Evolutionary conservation across 2,329 filamentous ascomycete genomes (phyloP).

Genomic region (Trichoderma sp.): DNA sequence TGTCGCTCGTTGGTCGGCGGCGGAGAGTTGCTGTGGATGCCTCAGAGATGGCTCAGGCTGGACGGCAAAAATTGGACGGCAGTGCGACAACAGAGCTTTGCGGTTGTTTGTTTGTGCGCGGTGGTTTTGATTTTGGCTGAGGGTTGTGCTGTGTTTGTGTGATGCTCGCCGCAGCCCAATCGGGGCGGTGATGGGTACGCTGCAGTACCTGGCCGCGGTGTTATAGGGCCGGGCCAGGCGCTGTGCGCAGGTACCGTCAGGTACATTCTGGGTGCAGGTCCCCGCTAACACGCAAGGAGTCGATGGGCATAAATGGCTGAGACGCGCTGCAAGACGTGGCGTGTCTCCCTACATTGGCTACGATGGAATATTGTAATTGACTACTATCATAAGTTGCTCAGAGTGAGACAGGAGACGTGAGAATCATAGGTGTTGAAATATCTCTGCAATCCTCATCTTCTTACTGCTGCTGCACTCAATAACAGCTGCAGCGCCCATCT

Average conservation of each 20-base stretch:
- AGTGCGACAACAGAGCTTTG: slow-evolving; percentile 13
- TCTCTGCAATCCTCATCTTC: no score
- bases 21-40: neutral
- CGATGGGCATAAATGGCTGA: neutral
- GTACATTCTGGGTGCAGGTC: neutral
- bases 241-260: neutral
- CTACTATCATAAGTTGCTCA: neutral
- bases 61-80: neutral
- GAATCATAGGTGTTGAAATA: no score
- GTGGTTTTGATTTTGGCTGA: slow-evolving; percentile 14
- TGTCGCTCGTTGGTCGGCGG: neutral
- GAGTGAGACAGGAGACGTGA: neutral
- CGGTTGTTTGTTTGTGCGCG: slow-evolving; percentile 11
- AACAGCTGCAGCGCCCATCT: neutral
- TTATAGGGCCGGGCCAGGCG: neutral
- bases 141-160: slow-evolving; percentile 22
- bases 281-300: slow-evolving; percentile 6
- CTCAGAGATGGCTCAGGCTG: neutral
- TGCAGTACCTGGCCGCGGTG: neutral
- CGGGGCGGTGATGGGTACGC: neutral
- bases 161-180: slow-evolving; percentile 17
- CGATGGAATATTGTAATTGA: neutral
- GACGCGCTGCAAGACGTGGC: neutral
- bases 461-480: neutral
- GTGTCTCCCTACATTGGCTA: neutral